Evolutionary conservation across 805 yeast genomes (phyloP).

Genomic region (Alloascoidea africana): DNA sequence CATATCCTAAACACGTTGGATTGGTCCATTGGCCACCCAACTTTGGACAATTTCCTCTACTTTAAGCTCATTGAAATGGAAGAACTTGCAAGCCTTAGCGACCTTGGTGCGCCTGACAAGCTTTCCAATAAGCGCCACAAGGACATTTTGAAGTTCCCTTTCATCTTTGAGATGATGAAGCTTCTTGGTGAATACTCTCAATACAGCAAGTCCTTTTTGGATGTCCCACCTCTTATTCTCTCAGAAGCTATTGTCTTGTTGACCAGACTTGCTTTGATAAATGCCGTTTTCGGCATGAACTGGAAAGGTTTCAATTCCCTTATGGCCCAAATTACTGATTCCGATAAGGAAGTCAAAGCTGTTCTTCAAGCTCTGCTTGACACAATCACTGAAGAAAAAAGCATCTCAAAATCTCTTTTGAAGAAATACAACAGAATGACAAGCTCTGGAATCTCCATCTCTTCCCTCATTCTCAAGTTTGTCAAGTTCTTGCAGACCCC

Average conservation of each 20-base stretch:
- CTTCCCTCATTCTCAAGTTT: not conserved
- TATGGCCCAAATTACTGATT: not conserved
- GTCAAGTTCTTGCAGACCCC: not conserved
- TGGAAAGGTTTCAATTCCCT: not conserved
- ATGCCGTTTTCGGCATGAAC: not conserved
- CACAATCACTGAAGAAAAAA: not conserved
- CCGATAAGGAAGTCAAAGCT: not conserved
- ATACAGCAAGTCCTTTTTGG: not conserved
- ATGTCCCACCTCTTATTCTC: not conserved
- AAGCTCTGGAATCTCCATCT: not conserved
- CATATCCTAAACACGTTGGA: conserved; percentile 58
- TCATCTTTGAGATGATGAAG: not conserved
- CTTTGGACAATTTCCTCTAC: conserved; percentile 27
- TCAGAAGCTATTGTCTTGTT: not conserved
- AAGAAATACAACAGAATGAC: not conserved
- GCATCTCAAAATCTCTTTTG: not conserved
- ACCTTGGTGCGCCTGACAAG: not conserved
- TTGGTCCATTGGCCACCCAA: conserved; percentile 60
- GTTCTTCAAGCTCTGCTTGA: not conserved
- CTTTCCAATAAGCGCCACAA: not conserved
- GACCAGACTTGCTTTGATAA: not conserved
- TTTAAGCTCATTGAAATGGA: not conserved
- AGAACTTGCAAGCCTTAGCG: not conserved
- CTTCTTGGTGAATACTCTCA: not conserved
- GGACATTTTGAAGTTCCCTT: conserved; percentile 1